Base-by-base conservation (phyloP, 352 stramenopile genomes). In the Globisporangium yorkense region DNA sequence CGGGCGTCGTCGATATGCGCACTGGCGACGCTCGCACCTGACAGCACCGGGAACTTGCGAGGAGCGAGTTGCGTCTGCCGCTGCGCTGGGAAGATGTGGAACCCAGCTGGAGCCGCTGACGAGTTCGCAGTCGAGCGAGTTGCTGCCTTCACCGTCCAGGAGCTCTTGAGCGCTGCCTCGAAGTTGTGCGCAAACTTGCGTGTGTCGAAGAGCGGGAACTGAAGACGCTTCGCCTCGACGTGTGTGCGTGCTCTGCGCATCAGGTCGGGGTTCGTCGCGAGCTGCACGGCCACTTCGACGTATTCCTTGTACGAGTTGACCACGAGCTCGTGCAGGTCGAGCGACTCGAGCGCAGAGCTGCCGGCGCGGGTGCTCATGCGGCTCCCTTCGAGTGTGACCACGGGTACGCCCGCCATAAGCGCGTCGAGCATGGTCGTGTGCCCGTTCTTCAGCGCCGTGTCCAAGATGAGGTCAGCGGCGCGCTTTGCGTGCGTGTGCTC, bases 381-480 rank as follows among this genome's bases (percentile, higher is more conserved):
- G 49, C 68, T 67, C 20, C 82, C 76, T 56, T 87, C 80, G 4
- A 95, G 51, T 16, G 82, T 90, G 27, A 96, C 20, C 0, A 91
- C 62, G 0, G 87, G 87, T 3, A 94, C 72, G 39, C 84, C 84
- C 16, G 87, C 84, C 67, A 79, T 94, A 4, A 94, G 62, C 5
- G 74, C 84, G 52, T 96, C 87, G 21, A 92, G 55, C 27, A 89
- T 63, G 10, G 86, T 94, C 15, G 84, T 95, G 65, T 95, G 86
- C 0, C 84, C 86, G 50, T 94, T 95, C 63, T 94, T 94, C 12
- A 88, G 57, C n/a, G 76, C 59, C 2, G 87, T 94, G 52, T 96
- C 87, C 8, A 96, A 77, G 15, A 89, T 57, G 7, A 96, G 47
- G 37, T 96, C 83, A 1, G 83, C 77, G 1, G 63, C 68, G 39